Percentiles rank a stretch among this genome's conserved stretches.
Conservation (phyloP, 495 filamentous ascomycete genomes). For the Xylaria castorea region DNA sequence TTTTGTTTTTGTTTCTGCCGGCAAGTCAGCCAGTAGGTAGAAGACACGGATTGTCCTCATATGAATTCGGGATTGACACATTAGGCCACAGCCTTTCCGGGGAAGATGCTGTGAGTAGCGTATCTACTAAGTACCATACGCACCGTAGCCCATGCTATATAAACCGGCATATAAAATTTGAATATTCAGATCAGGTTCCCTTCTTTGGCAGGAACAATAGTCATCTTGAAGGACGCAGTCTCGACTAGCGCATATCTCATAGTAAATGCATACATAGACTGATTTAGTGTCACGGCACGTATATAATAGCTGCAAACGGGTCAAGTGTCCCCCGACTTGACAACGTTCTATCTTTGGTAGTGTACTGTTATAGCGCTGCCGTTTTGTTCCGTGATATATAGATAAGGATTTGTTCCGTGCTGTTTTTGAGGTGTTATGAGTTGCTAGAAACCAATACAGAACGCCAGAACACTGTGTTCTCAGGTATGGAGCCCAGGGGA, state of each 20-base stretch:
- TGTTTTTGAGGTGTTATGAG: not conserved
- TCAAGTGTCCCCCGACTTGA: too few species aligned
- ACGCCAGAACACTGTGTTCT: not conserved
- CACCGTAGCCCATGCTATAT: not conserved
- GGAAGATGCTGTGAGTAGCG: not conserved
- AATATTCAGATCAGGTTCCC: not conserved
- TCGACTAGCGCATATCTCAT: not conserved
- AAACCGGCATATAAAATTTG: not conserved
- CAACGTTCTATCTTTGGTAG: too few species aligned
- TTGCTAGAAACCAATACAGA: not conserved
- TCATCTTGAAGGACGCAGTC: not conserved
- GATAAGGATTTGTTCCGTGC: not conserved
- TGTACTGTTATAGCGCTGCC: too few species aligned
- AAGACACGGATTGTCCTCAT: not conserved
- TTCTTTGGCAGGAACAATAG: not conserved
- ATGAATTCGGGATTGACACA: not conserved
- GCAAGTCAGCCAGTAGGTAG: not conserved
- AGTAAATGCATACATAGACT: not conserved
- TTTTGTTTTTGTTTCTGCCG: not conserved
- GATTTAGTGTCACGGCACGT: too few species aligned
- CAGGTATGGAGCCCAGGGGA: not conserved
- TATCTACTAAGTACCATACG: not conserved
- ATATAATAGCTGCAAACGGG: too few species aligned
- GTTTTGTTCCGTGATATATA: too few species aligned
- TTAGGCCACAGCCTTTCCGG: not conserved